Base-by-base conservation (phyloP, 2,329 filamentous ascomycete species). In the Aspergillus hortae region DNA sequence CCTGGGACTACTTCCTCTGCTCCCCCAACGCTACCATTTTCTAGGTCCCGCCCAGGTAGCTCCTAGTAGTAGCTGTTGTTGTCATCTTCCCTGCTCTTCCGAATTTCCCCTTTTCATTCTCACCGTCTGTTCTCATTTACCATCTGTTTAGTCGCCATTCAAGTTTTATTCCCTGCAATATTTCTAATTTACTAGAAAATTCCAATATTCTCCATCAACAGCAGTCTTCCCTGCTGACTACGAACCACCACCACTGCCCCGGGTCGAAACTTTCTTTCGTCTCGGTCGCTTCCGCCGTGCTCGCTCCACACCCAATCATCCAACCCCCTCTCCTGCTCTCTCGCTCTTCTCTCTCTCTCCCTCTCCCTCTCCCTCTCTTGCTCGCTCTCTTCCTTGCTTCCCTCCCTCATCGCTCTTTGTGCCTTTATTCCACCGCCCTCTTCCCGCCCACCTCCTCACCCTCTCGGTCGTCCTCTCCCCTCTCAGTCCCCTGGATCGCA, bases 221-320 rank as follows among this genome's bases (percentile, higher is more conserved):
- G 2, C 42, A 15, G 10, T 12, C 14, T 44, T 12, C 46, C 51
- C 52, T 58, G 49, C 59, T 53, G 46, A 40, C 49, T 56, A 56
- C 52, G 52, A 54, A 53, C 53, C 51, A 56, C 42, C 40, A 56
- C 50, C 53, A 51, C 42, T 51, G 50, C 51, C 43, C 54, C 55
- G 54, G 54, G 47, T 45, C 56, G 48, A 60, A 60, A 57, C 59
- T 56, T 58, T 59, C 52, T 52, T 51, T 53, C 53, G 51, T 41
- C 60, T 64, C 61, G 61, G 61, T 63, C 61, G 57, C 61, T 62
- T 61, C 60, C 61, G 59, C 59, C 56, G 45, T 50, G 47, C 56
- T 56, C 56, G 60, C 57, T 63, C 62, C 61, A 63, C 59, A 59
- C 49, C 61, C 58, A 59, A 59, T 60, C 55, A 56, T 46, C 51